Evolutionary conservation across 192 early-diverging fungal genomes (phyloP).

Genomic region (Backusella macrospora): DNA sequence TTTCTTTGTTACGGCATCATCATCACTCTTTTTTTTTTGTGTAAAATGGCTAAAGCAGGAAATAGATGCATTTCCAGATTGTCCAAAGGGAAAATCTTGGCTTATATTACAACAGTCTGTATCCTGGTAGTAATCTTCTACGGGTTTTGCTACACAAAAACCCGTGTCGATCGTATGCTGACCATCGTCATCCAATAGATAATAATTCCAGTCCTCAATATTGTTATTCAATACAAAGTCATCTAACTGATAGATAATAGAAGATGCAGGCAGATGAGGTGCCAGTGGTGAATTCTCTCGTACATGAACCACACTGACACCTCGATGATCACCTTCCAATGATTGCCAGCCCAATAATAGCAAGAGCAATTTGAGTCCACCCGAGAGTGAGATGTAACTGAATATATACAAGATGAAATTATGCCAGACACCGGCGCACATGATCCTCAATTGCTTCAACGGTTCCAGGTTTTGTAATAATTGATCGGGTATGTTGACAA

Average conservation of each 20-base stretch:
- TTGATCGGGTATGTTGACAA: conserved; percentile 64
- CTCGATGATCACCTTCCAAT: conserved; percentile 46
- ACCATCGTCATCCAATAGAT: conserved; percentile 37
- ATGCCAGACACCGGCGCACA: conserved; percentile 81
- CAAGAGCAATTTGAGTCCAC: conserved; percentile 46
- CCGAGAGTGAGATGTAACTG: conserved; percentile 43
- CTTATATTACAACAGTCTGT: conserved; percentile 61
- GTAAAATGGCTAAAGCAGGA: conserved; percentile 22
- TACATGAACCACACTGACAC: conserved; percentile 65
- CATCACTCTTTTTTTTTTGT: background rate
- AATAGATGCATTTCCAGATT: conserved; percentile 37
- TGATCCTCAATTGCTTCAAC: conserved; percentile 55
- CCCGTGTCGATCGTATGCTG: conserved; percentile 36
- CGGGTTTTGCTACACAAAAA: conserved; percentile 47
- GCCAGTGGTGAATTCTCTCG: conserved; percentile 48
- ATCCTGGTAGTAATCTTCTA: background rate
- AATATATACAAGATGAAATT: conserved; percentile 58
- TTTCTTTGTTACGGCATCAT: background rate
- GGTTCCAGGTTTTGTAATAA: conserved; percentile 47
- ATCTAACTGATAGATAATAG: conserved; percentile 42
- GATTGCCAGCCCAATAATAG: conserved; percentile 54
- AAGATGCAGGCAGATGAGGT: conserved; percentile 44
- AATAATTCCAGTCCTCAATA: conserved; percentile 50
- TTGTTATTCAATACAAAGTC: conserved; percentile 32
- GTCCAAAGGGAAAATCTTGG: conserved; percentile 56